Evolutionary conservation across 148 eudicot genomes (phyloP).

Genomic region (Nepenthes mirabilis): DNA sequence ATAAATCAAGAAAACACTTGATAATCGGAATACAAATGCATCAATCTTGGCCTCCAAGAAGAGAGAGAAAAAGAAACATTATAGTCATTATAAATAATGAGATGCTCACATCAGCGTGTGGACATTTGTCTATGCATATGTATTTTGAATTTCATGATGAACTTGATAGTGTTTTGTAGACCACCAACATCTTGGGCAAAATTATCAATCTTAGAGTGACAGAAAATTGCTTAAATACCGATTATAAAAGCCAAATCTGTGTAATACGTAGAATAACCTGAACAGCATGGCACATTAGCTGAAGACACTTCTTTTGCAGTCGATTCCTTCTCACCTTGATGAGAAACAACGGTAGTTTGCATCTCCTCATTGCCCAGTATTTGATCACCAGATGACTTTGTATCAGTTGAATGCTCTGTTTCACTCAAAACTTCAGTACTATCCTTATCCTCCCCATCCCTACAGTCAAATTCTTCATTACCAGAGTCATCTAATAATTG

Average conservation of each 20-base stretch:
- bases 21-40: neutral
- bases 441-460: constrained; percentile 17
- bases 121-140: no score
- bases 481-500: constrained; percentile 24
- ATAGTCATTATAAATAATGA: no score
- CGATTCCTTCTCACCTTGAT: constrained; percentile 5
- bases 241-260: neutral
- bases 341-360: neutral
- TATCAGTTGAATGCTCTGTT: constrained; percentile 18
- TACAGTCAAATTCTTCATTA: constrained; percentile 16
- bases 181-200: no score
- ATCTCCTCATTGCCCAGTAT: constrained; percentile 6
- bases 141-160: no score
- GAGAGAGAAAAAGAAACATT: no score
- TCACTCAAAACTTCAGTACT: constrained; percentile 23
- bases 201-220: no score
- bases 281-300: constrained; percentile 6
- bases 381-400: constrained; percentile 9
- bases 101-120: no score
- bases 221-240: no score
- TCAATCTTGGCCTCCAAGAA: no score
- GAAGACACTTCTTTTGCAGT: constrained; percentile 2
- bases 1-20: no score
- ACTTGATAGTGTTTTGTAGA: no score
- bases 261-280: constrained; percentile 21